Evolutionary conservation across 441 rosid species (phyloP).

Genomic region (Aleurites moluccanus): DNA sequence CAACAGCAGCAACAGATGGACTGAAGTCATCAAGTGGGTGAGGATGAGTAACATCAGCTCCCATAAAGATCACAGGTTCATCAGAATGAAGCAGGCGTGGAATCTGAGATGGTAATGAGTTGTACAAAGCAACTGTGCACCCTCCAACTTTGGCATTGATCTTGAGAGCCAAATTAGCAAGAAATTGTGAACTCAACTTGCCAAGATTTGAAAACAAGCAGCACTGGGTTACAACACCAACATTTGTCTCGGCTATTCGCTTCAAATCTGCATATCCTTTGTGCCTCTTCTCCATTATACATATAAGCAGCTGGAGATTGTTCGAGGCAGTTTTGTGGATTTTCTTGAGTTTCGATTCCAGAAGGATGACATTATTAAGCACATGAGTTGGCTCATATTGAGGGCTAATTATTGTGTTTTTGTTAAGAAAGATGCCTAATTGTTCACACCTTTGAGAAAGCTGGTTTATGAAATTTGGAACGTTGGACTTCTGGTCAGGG

Average conservation of each 20-base stretch:
- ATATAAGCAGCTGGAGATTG: conserved; percentile 77
- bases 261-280: conserved; percentile 61
- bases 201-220: conserved; percentile 51
- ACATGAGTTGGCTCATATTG: conserved; percentile 69
- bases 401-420: conserved; percentile 51
- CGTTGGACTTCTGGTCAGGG: conserved; percentile 63
- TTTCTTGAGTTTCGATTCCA: conserved; percentile 75
- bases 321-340: conserved; percentile 61
- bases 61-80: conserved; percentile 64
- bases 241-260: conserved; percentile 57
- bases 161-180: conserved; percentile 63
- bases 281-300: conserved; percentile 94
- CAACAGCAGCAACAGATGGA: conserved; percentile 86
- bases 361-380: conserved; percentile 65
- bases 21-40: conserved; percentile 67
- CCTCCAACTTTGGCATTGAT: conserved; percentile 83
- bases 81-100: conserved; percentile 46
- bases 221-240: conserved; percentile 71
- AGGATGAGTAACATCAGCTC: conserved; percentile 85
- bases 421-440: conserved; percentile 76
- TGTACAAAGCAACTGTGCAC: conserved; percentile 78
- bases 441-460: conserved; percentile 86
- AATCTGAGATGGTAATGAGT: conserved; percentile 72
- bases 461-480: conserved; percentile 78
- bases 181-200: conserved; percentile 50